phyloP scores from a whole-genome alignment of 106 monocot species.

The Phalaenopsis equestris region DNA sequence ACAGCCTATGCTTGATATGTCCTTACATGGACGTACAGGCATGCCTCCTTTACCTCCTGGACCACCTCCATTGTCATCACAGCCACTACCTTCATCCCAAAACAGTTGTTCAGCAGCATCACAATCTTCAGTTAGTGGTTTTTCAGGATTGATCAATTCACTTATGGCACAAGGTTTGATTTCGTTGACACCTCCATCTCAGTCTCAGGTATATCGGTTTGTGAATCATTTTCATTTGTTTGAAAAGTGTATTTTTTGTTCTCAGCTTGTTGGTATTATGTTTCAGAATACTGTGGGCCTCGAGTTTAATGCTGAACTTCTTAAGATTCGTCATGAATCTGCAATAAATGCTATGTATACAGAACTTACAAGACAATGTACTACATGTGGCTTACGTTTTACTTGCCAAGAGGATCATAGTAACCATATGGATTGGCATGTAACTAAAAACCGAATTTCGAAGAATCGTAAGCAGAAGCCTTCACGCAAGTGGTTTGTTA shows the following conservation, averaged over 20 bases:
- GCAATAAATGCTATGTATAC: constrained; percentile 70
- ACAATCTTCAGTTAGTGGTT: constrained; percentile 28
- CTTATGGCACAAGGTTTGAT: constrained; percentile 86
- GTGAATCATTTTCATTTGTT: not conserved
- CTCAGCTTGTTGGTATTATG: not conserved
- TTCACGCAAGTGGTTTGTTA: constrained; percentile 95
- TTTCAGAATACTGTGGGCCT: constrained; percentile 55
- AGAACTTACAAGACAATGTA: constrained; percentile 84
- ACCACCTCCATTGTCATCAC: constrained; percentile 40
- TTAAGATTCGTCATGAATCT: constrained; percentile 78
- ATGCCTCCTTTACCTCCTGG: constrained; percentile 69
- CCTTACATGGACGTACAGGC: constrained; percentile 19
- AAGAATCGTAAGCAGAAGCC: constrained; percentile 86
- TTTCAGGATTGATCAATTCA: constrained; percentile 67
- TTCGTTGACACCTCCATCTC: constrained; percentile 36
- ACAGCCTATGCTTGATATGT: constrained; percentile 6
- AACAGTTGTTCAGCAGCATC: constrained; percentile 24
- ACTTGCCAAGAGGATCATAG: constrained; percentile 88
- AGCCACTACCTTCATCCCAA: constrained; percentile 22
- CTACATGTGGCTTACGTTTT: constrained; percentile 88
- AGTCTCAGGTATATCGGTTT: constrained; percentile 44
- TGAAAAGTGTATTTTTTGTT: constrained; percentile 1
- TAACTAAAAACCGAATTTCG: constrained; percentile 74
- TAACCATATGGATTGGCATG: constrained; percentile 99
- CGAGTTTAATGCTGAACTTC: constrained; percentile 74